Base-by-base conservation (phyloP, 768 basidiomycete genomes). In the Russula griseocarnosa region DNA sequence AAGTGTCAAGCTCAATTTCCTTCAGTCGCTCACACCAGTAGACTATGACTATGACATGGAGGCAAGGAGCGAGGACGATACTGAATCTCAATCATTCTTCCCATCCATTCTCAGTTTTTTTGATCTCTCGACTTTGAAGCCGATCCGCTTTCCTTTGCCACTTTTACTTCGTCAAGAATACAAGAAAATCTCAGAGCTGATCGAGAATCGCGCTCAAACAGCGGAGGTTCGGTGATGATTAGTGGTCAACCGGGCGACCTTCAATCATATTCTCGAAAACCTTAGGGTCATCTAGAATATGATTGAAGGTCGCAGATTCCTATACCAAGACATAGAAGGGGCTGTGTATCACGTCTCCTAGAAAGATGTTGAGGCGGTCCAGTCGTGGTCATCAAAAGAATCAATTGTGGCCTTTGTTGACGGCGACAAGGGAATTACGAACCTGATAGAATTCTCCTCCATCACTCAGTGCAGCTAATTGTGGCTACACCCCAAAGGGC, bases 221-320 rank as follows among this genome's bases (percentile, higher is more conserved):
- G 5, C 26, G 6, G 24, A 8, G n/a, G 22, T 50, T 26, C 49
- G 11, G 49, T 50, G 24, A 50, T 50, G 5, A 14, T 50, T 5
- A 49, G 47, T 49, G 47, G 47, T 26, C 47, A 49, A 49, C 47
- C n/a, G n/a, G n/a, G n/a, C n/a, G n/a, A n/a, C n/a, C n/a, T n/a
- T n/a, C n/a, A n/a, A n/a, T n/a, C n/a, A n/a, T n/a, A n/a, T n/a
- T n/a, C n/a, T n/a, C n/a, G n/a, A n/a, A n/a, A n/a, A n/a, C 1
- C 26, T 50, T 50, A 26, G 24, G 49, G 28, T 10, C 5, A 3
- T 44, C 36, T 1, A 38, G 36, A 3, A 14, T 38, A 38, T 38
- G 13, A 11, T 38, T 38, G 36, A 38, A 38, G 36, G 36, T 38
- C 10, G 1, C 36, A 9, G 11, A 38, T 38, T 38, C 14, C 13